These are phyloP conservation scores for Fagopyrum tataricum DNA, from an alignment of 148 eudicot genomes.

Conservation along the genomic window DNA sequence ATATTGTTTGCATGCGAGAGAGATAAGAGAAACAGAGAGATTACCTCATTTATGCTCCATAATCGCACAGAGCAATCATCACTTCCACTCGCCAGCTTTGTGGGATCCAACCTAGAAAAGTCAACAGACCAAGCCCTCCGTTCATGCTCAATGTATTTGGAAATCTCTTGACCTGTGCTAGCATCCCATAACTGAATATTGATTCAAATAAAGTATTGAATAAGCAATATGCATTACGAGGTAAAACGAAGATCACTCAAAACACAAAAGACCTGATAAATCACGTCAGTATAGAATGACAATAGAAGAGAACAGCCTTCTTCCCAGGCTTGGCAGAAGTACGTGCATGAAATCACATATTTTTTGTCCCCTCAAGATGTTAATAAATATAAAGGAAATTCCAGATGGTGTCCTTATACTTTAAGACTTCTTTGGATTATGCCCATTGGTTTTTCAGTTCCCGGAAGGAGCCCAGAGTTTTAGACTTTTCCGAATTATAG, in stretches of 20 bases:
- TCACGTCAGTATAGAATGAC: not conserved
- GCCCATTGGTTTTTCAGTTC: too few species aligned
- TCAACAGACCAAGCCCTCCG: constrained; percentile 97
- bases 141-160: constrained; percentile 50
- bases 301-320: not conserved
- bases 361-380: too few species aligned
- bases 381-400: too few species aligned
- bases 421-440: too few species aligned
- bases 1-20: not conserved
- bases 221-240: not conserved
- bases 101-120: constrained; percentile 74
- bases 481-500: too few species aligned
- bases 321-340: not conserved
- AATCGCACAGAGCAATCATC: constrained; percentile 77
- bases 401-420: too few species aligned
- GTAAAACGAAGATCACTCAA: not conserved
- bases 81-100: constrained; percentile 78
- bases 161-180: constrained; percentile 60
- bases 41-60: constrained; percentile 85
- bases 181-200: constrained; percentile 85
- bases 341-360: too few species aligned
- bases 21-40: constrained; percentile 13
- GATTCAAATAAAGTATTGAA: constrained; percentile 11
- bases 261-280: not conserved
- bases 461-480: too few species aligned